Percentiles rank a stretch among this genome's conserved stretches.
phyloP scores from a whole-genome alignment of 2,329 filamentous ascomycete genomes.

The Trichoderma polysporum region DNA sequence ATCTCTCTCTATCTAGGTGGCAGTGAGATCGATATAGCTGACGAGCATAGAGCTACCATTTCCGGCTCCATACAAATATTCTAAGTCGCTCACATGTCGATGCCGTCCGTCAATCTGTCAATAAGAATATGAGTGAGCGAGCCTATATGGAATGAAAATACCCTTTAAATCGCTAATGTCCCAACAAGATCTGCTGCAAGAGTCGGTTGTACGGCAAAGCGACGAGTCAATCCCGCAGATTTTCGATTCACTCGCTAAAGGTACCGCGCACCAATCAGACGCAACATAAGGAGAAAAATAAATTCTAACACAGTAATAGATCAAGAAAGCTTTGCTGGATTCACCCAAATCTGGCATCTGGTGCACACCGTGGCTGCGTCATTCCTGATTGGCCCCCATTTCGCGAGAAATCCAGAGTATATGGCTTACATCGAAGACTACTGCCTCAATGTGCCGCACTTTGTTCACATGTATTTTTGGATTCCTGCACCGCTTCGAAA shows the following conservation, averaged over 20 bases:
- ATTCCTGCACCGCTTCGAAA: conserved; percentile 1
- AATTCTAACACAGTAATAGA: neutral
- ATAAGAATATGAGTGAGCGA: conserved; percentile 18
- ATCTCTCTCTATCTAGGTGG: neutral
- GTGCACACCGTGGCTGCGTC: conserved; percentile 1
- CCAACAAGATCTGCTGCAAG: neutral
- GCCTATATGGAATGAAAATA: no score
- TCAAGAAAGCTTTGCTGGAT: conserved; percentile 1
- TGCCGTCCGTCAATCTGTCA: conserved; percentile 18
- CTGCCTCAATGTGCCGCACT: conserved; percentile 16
- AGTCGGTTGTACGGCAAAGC: neutral
- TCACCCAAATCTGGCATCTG: conserved; percentile 9
- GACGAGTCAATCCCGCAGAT: neutral
- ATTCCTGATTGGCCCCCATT: conserved; percentile 9
- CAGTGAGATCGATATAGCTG: neutral
- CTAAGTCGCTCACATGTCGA: conserved; percentile 14
- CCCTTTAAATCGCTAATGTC: neutral
- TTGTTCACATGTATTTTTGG: conserved; percentile 16
- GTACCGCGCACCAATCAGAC: neutral
- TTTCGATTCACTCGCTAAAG: neutral
- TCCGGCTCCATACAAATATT: conserved; percentile 13
- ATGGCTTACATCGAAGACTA: conserved; percentile 16
- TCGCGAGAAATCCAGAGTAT: neutral
- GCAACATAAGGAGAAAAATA: neutral
- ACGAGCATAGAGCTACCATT: conserved; percentile 9